Percentiles rank a stretch among this genome's conserved stretches.
phyloP scores from a whole-genome alignment of 2,329 filamentous ascomycete genomes.

The Aspergillus candidus region DNA sequence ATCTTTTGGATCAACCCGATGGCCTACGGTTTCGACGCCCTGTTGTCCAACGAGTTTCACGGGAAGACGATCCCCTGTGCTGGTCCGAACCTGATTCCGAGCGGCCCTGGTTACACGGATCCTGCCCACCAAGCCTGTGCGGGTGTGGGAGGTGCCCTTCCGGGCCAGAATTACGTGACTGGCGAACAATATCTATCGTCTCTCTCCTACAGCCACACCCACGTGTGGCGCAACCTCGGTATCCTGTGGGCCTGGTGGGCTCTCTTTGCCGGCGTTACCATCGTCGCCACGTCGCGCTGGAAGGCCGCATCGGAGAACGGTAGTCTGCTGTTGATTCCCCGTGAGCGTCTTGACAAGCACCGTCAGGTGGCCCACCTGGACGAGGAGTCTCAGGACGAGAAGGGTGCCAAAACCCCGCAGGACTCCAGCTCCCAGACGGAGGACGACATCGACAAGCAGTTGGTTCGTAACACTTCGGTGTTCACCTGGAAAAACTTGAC shows the following conservation, averaged over 20 bases:
- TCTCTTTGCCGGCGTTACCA: slow-evolving; percentile 53
- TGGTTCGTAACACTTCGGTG: slow-evolving; percentile 59
- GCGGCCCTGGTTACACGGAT: slow-evolving; percentile 27
- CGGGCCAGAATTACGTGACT: slow-evolving; percentile 45
- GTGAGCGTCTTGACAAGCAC: slow-evolving; percentile 48
- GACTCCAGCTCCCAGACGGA: slow-evolving; percentile 14
- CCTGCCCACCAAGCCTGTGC: slow-evolving; percentile 31
- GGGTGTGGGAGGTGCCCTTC: slow-evolving; percentile 51
- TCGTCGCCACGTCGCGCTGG: slow-evolving; percentile 55
- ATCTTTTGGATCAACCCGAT: slow-evolving; percentile 38
- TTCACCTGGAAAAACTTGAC: slow-evolving; percentile 70
- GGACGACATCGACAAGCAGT: slow-evolving; percentile 31
- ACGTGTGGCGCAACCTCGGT: slow-evolving; percentile 57
- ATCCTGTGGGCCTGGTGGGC: slow-evolving; percentile 60
- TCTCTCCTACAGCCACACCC: slow-evolving; percentile 48
- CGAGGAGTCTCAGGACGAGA: slow-evolving; percentile 44
- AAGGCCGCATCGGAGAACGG: slow-evolving; percentile 48
- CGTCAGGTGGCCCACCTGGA: slow-evolving; percentile 34
- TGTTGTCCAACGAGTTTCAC: slow-evolving; percentile 35
- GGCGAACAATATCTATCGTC: slow-evolving; percentile 55
- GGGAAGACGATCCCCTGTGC: slow-evolving; percentile 31
- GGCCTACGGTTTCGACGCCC: slow-evolving; percentile 34
- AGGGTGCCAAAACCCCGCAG: slow-evolving; percentile 14
- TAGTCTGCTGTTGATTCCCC: slow-evolving; percentile 55
- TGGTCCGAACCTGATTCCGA: slow-evolving; percentile 30